Base-by-base conservation (phyloP, 768 basidiomycete genomes). In the Floccularia luteovirens region DNA sequence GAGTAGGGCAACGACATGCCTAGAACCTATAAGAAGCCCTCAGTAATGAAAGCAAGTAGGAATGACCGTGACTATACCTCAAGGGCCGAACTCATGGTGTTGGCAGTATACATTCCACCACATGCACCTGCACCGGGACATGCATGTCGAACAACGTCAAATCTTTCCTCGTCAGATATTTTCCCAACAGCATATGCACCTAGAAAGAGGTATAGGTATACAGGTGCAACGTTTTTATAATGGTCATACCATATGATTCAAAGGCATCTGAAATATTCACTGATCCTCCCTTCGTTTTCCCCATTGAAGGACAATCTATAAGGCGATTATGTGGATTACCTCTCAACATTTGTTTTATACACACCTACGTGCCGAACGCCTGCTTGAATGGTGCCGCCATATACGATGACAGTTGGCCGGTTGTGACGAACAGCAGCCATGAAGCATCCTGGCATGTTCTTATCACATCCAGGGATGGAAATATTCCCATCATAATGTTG, bases 401-500 rank as follows among this genome's bases (percentile, higher is more conserved):
- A 92, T 10, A 92, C 72, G 40, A 90, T 82, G 52, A 92, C 77
- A 1, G 90, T 90, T 1, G 90, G 90, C 4, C 89, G 75, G 54
- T 92, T 91, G 63, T 90, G 83, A 38, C 90, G 79, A 27, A 68
- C 83, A 1, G 89, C 89, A 12, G 90, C 90, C 54, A 92, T 88
- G 42, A 90, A 69, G 54, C 82, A 86, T 13, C 87, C 90, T 6
- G 89, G 89, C 90, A 91, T 90, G 54, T 91, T 91, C 66, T 91
- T 91, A 61, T 91, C 89, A 48, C 89, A 91, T 41, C 89, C 88
- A 13, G 90, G 90, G 39, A 90, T 72, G 4, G 84, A 77, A 49
- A 91, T 88, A 51, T 90, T 89, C 10, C 77, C 89, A 45, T 92
- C 90, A 50, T 91, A 90, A 52, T 89, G 79, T 65, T 91, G 89